Percentiles rank a stretch among this genome's conserved stretches.
These are phyloP conservation scores for Prillingera fragicola DNA, from an alignment of 1,284 basidiomycete species.

Conservation along the genomic window DNA sequence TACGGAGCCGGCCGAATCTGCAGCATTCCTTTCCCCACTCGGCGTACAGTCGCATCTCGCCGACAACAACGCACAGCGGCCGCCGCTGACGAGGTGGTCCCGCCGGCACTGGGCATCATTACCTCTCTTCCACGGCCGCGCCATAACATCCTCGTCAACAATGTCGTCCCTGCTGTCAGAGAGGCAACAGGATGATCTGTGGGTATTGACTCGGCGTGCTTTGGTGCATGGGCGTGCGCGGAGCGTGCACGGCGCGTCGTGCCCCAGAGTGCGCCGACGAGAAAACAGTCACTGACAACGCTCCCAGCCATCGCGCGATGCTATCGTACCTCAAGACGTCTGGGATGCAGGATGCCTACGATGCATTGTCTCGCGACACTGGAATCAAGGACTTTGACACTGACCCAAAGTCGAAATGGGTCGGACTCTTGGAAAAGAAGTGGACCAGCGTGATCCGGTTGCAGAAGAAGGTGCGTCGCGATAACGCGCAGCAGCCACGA, in stretches of 20 bases:
- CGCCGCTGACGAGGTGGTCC: constrained; percentile 7
- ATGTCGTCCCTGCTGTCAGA: constrained; percentile 58
- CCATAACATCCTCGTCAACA: not conserved
- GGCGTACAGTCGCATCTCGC: not conserved
- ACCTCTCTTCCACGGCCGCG: not conserved
- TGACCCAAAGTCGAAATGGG: constrained; percentile 72
- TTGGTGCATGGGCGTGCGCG: not conserved
- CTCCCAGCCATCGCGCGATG: constrained; percentile 71
- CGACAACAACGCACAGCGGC: not conserved
- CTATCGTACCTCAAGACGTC: constrained; percentile 71
- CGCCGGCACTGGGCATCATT: not conserved
- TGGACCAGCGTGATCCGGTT: constrained; percentile 88
- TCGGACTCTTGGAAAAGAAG: constrained; percentile 84
- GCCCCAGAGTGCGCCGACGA: not conserved
- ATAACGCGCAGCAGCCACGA: too few relatives aligned
- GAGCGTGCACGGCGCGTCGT: not conserved
- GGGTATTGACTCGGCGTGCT: constrained; percentile 34
- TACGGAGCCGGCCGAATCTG: too few relatives aligned
- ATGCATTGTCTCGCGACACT: constrained; percentile 59
- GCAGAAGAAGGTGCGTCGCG: constrained; percentile 77
- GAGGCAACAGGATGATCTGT: constrained; percentile 78
- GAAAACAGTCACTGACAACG: not conserved
- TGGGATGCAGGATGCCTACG: constrained; percentile 60
- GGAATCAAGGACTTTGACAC: constrained; percentile 60
- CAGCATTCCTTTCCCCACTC: too few relatives aligned